phyloP scores from a whole-genome alignment of 129 eudicot genomes.

The Erigeron canadensis region DNA sequence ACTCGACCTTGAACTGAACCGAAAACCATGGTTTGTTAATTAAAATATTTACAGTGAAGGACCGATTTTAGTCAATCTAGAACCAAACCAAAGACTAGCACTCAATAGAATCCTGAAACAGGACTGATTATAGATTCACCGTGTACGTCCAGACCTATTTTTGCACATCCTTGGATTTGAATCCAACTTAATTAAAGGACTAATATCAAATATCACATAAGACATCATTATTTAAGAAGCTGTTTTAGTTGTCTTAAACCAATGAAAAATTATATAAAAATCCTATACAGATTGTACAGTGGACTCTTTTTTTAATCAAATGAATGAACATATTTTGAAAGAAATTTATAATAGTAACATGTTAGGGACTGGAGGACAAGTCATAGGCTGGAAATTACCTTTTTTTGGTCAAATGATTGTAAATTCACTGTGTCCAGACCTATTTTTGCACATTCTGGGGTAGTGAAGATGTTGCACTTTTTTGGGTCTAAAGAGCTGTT shows the following conservation, averaged over 20 bases:
- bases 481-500: neutral
- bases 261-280: neutral
- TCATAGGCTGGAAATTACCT: no score
- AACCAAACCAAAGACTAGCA: neutral
- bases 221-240: neutral
- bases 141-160: neutral
- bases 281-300: neutral
- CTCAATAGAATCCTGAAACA: neutral
- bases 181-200: neutral
- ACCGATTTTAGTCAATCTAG: neutral
- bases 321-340: neutral
- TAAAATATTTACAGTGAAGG: no score
- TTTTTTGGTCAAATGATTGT: no score
- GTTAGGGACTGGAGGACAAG: neutral
- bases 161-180: neutral
- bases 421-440: neutral
- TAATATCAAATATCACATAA: neutral
- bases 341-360: neutral
- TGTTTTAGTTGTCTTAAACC: conserved; percentile 5
- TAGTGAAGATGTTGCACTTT: no score
- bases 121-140: neutral
- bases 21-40: no score
- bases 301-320: neutral
- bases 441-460: neutral
- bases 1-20: no score